These are phyloP conservation scores for Leishmania tropica DNA, from an alignment of 208 protist species.

Conservation along the genomic window DNA sequence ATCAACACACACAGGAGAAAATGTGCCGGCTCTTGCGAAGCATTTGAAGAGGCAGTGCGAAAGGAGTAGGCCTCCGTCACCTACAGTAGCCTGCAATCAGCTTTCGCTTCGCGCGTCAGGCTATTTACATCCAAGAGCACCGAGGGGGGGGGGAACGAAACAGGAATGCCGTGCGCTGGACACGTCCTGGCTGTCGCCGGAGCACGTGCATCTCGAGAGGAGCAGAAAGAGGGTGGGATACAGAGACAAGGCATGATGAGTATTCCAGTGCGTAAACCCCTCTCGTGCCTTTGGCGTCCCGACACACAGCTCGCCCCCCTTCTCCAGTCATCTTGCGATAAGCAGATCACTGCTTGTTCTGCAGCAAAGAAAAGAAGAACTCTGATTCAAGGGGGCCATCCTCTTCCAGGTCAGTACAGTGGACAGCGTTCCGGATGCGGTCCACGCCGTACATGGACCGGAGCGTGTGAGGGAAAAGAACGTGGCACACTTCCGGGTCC, in stretches of 20 bases:
- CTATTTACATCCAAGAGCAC: conserved; percentile 19
- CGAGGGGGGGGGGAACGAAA: background rate
- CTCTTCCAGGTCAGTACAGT: conserved; percentile 97
- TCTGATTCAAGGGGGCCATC: conserved; percentile 95
- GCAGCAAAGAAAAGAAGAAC: conserved; percentile 92
- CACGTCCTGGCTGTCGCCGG: background rate
- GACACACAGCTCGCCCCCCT: background rate
- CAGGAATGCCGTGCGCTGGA: background rate
- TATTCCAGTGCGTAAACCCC: background rate
- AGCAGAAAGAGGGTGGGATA: conserved; percentile 3
- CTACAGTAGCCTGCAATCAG: background rate
- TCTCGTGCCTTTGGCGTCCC: background rate
- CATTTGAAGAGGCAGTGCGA: conserved; percentile 4
- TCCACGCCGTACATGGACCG: conserved; percentile 91
- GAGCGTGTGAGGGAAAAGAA: conserved; percentile 93
- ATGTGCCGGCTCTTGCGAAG: conserved; percentile 1
- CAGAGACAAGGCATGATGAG: conserved; percentile 1
- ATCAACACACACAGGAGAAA: background rate
- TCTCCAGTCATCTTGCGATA: background rate
- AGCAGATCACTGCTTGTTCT: conserved; percentile 58
- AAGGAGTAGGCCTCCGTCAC: background rate
- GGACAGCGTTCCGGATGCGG: conserved; percentile 90
- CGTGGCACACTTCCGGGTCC: conserved; percentile 91
- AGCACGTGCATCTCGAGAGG: conserved; percentile 5
- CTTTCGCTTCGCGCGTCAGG: background rate